Conservation (phyloP, 805 yeast genomes). For the Schwanniomyces pseudopolymorphus region DNA sequence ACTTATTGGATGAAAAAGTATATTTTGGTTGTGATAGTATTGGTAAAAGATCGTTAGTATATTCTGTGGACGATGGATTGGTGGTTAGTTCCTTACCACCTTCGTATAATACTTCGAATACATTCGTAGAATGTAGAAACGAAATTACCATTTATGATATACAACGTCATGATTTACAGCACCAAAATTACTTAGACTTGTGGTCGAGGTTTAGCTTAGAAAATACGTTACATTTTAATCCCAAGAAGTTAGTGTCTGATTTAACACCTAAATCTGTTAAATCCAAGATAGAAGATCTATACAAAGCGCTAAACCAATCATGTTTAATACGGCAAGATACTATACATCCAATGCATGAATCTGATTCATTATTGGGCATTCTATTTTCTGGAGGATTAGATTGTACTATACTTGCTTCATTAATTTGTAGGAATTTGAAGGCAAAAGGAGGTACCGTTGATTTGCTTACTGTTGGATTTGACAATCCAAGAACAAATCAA, state of each 20-base stretch:
- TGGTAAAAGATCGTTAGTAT: constrained; percentile 79
- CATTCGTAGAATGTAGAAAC: constrained; percentile 57
- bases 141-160: constrained; percentile 46
- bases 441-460: constrained; percentile 45
- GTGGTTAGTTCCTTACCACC: constrained; percentile 38
- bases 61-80: constrained; percentile 33
- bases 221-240: background rate
- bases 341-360: constrained; percentile 51
- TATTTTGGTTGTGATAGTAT: constrained; percentile 83
- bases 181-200: constrained; percentile 1
- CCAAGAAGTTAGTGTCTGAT: background rate
- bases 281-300: constrained; percentile 8
- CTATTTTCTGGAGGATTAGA: constrained; percentile 95
- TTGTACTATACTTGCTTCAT: constrained; percentile 75
- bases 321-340: constrained; percentile 54
- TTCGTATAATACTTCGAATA: background rate
- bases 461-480: constrained; percentile 89
- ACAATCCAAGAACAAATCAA: constrained; percentile 74
- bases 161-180: background rate
- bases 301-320: constrained; percentile 31
- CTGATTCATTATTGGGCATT: constrained; percentile 47
- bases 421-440: constrained; percentile 30
- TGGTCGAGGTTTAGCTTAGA: background rate
- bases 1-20: constrained; percentile 35
- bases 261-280: background rate